Evolutionary conservation across 2,329 filamentous ascomycete genomes (phyloP), one percentile per base, ranked within the genome.

Genomic region (Aspergillus uvarum): DNA sequence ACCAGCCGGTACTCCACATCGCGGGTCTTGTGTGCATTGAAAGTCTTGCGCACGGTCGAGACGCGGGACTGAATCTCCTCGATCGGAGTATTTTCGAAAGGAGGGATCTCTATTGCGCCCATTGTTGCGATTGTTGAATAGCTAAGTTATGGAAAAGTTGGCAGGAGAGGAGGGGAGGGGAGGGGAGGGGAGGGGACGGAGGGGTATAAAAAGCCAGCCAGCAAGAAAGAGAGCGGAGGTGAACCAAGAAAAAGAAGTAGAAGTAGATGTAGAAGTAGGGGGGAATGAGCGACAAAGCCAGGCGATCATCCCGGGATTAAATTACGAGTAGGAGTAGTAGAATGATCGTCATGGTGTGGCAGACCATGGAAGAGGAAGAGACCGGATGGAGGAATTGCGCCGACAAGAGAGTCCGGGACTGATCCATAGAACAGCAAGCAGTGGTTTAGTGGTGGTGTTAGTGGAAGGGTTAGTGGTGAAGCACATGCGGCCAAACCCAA

Each of bases 21-120:
- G 73, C 92, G 92, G 48, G 93, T 97, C 79, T 89, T 90, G 75
- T 92, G 88, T 19, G 90, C 84, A 68, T 84, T 83, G 78, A 91
- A 98, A n/a, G 88, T 87, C 54, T 82, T 78, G 71, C 87, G 87
- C 48, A 89, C 79, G 6, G 79, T 83, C 59, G 84, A 81, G 71
- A 87, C 84, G 47, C 84, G 83, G 61, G 75, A 74, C 14, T 86
- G 77, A 73, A 96, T 92, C 47, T 83, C 80, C 58, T 90, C 87
- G 51, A 91, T 73, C 2, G 87, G 74, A 1, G 90, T 93, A 56
- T 80, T 76, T 75, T 85, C 77, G 67, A 90, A 87, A 4, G 72
- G 63, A 31, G 77, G 76, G 51, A 80, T 68, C 38, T 72, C 65
- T 48, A 54, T 65, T 55, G 70, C 65, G 42, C 67, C 71, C 76